Percentiles rank a stretch among this genome's conserved stretches.
Evolutionary conservation across 176 grass and related monocot genomes (phyloP).

Genomic region (Hordeum marinum): DNA sequence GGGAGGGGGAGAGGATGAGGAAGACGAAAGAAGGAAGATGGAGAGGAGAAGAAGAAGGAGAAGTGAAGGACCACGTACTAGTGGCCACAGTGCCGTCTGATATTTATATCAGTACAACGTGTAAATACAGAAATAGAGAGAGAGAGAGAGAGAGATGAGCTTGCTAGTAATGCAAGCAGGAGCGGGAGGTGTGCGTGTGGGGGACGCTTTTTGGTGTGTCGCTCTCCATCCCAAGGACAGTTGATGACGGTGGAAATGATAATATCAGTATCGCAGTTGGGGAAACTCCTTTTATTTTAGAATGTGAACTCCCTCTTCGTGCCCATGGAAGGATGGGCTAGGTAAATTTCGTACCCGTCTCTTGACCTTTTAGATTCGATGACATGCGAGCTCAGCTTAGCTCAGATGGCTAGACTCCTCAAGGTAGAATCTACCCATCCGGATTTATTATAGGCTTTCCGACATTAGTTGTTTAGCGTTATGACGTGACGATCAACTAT

Average conservation of each 20-base stretch:
- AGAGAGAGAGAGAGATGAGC: background rate
- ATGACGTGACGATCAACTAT: no score
- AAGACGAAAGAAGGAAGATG: background rate
- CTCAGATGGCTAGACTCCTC: no score
- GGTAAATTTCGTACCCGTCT: background rate
- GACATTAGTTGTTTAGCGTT: no score
- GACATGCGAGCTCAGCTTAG: no score
- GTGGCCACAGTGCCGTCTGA: slow-evolving; percentile 7
- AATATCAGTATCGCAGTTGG: background rate
- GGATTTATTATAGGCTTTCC: no score
- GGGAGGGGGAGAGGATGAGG: background rate
- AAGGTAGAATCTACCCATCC: no score
- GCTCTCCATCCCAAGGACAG: background rate
- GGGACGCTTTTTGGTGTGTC: background rate
- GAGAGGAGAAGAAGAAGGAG: background rate
- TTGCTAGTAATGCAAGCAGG: background rate
- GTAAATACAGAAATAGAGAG: background rate
- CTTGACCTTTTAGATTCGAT: no score
- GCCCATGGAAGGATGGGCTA: background rate
- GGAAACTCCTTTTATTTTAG: background rate
- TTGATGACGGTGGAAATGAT: background rate
- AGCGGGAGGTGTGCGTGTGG: background rate
- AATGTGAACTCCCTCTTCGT: background rate
- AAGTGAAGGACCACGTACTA: slow-evolving; percentile 7
- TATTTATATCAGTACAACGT: background rate